These are phyloP conservation scores for Polyplosphaeria fusca DNA, from an alignment of 495 filamentous ascomycete species.

Conservation along the genomic window DNA sequence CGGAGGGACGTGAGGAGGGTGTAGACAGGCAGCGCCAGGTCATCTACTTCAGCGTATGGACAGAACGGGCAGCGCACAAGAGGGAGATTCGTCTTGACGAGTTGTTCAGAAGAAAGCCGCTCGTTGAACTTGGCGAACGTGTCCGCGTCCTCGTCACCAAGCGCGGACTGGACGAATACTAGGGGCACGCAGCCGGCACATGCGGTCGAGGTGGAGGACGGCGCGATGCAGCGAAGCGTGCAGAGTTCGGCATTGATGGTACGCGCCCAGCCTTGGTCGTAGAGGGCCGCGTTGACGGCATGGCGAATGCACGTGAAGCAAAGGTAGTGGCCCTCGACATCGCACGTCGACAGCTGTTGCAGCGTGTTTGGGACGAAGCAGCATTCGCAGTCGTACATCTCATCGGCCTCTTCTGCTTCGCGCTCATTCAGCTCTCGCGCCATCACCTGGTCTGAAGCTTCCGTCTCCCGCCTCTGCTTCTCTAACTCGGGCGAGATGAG, in stretches of 20 bases:
- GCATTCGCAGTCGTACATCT: slow-evolving; percentile 84
- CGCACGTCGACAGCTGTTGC: slow-evolving; percentile 76
- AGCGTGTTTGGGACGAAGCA: slow-evolving; percentile 77
- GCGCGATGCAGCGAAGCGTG: slow-evolving; percentile 77
- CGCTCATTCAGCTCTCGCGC: slow-evolving; percentile 68
- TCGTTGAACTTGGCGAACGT: slow-evolving; percentile 70
- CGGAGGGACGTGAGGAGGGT: slow-evolving; percentile 43
- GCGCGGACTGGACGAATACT: slow-evolving; percentile 65
- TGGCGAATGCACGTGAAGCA: slow-evolving; percentile 82
- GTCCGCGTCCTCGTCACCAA: slow-evolving; percentile 66
- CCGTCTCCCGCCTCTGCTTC: slow-evolving; percentile 54
- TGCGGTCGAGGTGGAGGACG: slow-evolving; percentile 45
- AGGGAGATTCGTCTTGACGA: slow-evolving; percentile 68
- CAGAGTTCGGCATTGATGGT: slow-evolving; percentile 67
- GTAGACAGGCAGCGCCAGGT: slow-evolving; percentile 55
- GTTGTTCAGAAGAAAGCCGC: slow-evolving; percentile 65
- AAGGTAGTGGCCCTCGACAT: slow-evolving; percentile 68
- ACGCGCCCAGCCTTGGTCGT: slow-evolving; percentile 87
- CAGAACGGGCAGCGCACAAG: slow-evolving; percentile 88
- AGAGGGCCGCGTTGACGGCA: slow-evolving; percentile 77
- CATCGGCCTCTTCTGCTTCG: slow-evolving; percentile 68
- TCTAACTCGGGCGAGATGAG: slow-evolving; percentile 63
- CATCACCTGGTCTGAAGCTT: slow-evolving; percentile 58
- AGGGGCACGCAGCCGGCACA: slow-evolving; percentile 72
- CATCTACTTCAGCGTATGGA: slow-evolving; percentile 82